Evolutionary conservation across 306 rosid genomes (phyloP).

Genomic region (Mucuna pruriens): DNA sequence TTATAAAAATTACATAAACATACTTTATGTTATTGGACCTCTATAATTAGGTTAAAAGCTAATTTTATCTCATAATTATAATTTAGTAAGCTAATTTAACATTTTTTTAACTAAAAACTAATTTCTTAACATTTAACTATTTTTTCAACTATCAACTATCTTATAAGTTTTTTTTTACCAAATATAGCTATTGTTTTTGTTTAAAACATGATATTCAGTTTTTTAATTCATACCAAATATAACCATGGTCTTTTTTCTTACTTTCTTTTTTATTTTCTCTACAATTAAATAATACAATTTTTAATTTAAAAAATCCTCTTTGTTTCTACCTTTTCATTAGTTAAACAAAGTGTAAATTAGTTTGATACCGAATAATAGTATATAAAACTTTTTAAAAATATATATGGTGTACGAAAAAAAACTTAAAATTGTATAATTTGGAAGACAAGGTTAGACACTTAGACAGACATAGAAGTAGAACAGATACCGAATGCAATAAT

Average conservation of each 20-base stretch:
- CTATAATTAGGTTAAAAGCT: no score
- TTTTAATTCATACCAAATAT: neutral
- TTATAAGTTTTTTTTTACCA: neutral
- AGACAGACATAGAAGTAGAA: no score
- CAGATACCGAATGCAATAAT: neutral
- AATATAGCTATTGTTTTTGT: neutral
- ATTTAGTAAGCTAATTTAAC: no score
- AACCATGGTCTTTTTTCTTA: neutral
- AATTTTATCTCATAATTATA: neutral
- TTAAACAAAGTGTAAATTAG: neutral
- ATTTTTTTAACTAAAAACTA: no score
- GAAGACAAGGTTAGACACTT: neutral
- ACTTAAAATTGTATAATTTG: neutral
- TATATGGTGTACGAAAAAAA: neutral
- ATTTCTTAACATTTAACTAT: neutral
- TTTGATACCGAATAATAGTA: neutral
- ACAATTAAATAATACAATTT: neutral
- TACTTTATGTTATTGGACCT: neutral
- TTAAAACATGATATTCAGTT: neutral
- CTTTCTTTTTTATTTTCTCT: neutral
- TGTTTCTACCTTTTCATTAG: no score
- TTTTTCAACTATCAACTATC: no score
- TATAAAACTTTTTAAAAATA: no score
- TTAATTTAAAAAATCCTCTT: neutral
- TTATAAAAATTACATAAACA: no score